A percentile compares a stretch with the other conserved stretches of the same genome.
Evolutionary conservation across 2,329 filamentous ascomycete species (phyloP).

Genomic region (Penicillium capsulatum): DNA sequence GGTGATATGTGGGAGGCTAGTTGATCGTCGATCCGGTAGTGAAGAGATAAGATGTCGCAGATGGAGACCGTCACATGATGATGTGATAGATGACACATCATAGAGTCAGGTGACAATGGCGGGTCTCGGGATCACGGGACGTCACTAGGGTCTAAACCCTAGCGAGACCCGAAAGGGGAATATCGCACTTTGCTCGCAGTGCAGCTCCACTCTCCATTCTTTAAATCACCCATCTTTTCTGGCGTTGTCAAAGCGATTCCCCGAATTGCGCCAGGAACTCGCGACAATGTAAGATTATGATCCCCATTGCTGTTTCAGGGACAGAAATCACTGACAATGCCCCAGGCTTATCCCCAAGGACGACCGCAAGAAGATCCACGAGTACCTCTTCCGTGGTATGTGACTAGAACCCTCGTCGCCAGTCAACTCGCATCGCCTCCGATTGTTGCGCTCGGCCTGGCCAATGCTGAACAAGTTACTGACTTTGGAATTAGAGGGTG

Average conservation of each 20-base stretch:
- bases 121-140: too few relatives aligned
- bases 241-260: constrained; percentile 52
- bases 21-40: neutral
- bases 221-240: constrained; percentile 35
- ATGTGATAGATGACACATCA: constrained; percentile 2
- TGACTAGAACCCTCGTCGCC: constrained; percentile 22
- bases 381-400: constrained; percentile 94
- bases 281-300: constrained; percentile 47
- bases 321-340: constrained; percentile 17
- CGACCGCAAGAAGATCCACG: constrained; percentile 99
- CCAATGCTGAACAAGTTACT: constrained; percentile 8
- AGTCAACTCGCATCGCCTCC: constrained; percentile 15
- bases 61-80: constrained; percentile 6
- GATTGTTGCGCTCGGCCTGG: constrained; percentile 2
- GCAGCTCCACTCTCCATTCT: constrained; percentile 35
- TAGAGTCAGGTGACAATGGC: neutral
- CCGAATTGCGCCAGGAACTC: constrained; percentile 52
- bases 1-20: neutral
- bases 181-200: constrained; percentile 36
- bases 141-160: constrained; percentile 30
- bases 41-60: constrained; percentile 16
- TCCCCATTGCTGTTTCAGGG: neutral
- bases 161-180: constrained; percentile 25
- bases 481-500: constrained; percentile 54
- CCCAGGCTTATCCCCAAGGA: constrained; percentile 96